Percentiles rank a stretch among this genome's conserved stretches.
Evolutionary conservation across 805 yeast species (phyloP).

Genomic region (Tetrapisispora arboricola): DNA sequence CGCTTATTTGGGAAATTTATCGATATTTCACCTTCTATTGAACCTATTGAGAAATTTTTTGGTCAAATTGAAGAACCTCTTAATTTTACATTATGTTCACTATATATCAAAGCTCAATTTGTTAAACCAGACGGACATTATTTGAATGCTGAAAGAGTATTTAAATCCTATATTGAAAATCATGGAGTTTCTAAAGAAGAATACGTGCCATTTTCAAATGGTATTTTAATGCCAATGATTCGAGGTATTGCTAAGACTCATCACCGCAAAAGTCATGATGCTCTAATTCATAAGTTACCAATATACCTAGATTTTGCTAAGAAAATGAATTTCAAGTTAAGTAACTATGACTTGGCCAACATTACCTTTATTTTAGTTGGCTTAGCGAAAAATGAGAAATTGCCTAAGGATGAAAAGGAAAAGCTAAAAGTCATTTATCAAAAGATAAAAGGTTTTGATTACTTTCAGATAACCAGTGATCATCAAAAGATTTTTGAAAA

Average conservation of each 20-base stretch:
- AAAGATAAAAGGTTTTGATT: neutral
- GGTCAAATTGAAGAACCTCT: constrained; percentile 14
- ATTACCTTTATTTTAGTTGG: constrained; percentile 8
- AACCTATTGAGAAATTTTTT: constrained; percentile 13
- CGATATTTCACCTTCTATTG: constrained; percentile 13
- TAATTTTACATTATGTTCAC: constrained; percentile 14
- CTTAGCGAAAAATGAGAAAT: constrained; percentile 6
- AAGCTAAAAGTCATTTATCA: neutral
- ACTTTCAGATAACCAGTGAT: neutral
- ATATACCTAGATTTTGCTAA: constrained; percentile 13
- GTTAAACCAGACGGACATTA: constrained; percentile 14
- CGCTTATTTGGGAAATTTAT: constrained; percentile 15
- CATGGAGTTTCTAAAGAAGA: neutral
- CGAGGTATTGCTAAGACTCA: constrained; percentile 9
- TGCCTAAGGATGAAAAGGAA: neutral
- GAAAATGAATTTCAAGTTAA: constrained; percentile 8
- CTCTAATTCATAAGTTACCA: constrained; percentile 6
- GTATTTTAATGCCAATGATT: constrained; percentile 13
- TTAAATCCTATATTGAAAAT: constrained; percentile 12
- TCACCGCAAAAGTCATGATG: neutral
- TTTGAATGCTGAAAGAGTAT: constrained; percentile 16
- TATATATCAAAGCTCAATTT: constrained; percentile 21
- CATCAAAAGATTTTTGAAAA: neutral
- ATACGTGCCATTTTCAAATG: constrained; percentile 3
- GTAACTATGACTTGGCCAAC: constrained; percentile 8